phyloP scores from a whole-genome alignment of 169 alveolate species.

The Cystoisospora suis region DNA sequence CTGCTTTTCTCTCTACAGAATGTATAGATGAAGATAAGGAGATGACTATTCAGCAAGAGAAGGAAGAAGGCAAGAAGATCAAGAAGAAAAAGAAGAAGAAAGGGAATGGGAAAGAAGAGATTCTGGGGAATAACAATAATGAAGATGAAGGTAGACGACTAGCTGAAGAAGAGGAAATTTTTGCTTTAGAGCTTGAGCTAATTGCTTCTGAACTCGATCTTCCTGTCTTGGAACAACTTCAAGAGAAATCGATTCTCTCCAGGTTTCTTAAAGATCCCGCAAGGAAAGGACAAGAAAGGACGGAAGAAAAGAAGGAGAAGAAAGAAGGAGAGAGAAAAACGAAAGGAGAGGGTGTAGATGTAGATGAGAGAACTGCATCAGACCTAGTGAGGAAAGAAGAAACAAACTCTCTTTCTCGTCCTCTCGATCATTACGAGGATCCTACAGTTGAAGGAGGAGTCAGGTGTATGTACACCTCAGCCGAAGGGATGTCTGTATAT shows the following conservation, averaged over 20 bases:
- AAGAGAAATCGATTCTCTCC: neutral
- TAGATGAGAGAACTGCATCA: too few relatives aligned
- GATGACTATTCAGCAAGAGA: too few relatives aligned
- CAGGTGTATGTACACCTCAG: too few relatives aligned
- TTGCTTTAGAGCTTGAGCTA: neutral
- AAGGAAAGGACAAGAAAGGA: neutral
- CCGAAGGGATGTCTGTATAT: too few relatives aligned
- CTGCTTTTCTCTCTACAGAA: too few relatives aligned
- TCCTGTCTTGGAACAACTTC: neutral
- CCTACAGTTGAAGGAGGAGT: too few relatives aligned
- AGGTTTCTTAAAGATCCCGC: neutral
- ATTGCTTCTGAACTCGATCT: neutral
- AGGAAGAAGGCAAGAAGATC: neutral
- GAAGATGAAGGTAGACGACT: neutral
- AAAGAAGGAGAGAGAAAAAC: neutral
- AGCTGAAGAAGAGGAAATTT: conserved; percentile 9
- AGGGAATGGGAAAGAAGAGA: neutral
- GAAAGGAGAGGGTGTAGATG: too few relatives aligned
- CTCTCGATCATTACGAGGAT: too few relatives aligned
- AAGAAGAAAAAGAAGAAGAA: neutral
- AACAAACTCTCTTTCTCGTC: too few relatives aligned
- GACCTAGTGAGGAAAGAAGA: too few relatives aligned
- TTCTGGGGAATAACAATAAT: neutral
- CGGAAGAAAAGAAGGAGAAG: neutral
- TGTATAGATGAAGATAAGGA: too few relatives aligned